These are phyloP conservation scores for Parachlorella kessleri DNA, from an alignment of 139 green algal genomes.

Conservation along the genomic window DNA sequence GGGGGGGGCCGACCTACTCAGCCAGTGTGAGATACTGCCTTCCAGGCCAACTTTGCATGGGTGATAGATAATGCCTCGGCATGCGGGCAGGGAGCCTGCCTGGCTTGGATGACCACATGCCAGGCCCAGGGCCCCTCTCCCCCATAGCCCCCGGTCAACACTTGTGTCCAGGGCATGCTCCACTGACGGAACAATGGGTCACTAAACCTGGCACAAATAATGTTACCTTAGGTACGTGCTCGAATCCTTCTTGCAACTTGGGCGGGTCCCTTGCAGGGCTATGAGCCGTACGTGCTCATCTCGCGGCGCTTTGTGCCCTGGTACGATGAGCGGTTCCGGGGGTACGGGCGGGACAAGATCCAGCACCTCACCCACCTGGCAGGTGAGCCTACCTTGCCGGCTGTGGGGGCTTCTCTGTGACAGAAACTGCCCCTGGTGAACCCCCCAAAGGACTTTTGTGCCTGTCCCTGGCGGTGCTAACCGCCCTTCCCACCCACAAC, in stretches of 20 bases:
- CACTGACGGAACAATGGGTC: no score
- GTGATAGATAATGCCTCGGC: neutral
- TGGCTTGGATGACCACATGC: neutral
- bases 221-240: neutral
- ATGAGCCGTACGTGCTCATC: conserved; percentile 49
- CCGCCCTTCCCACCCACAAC: neutral
- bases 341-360: conserved; percentile 46
- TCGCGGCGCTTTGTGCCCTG: conserved; percentile 35
- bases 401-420: no score
- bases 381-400: neutral
- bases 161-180: no score
- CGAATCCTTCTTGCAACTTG: neutral
- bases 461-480: neutral
- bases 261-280: conserved; percentile 30
- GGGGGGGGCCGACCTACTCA: neutral
- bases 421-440: no score
- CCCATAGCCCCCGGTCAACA: neutral
- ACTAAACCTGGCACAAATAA: neutral
- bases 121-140: neutral
- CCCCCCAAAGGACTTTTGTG: no score
- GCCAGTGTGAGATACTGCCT: no score
- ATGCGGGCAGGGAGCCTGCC: neutral
- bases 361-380: neutral
- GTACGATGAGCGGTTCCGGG: conserved; percentile 55
- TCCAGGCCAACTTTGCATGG: no score